Conservation (phyloP, 2,329 filamentous ascomycete genomes). For the Penicillium brasilianum region DNA sequence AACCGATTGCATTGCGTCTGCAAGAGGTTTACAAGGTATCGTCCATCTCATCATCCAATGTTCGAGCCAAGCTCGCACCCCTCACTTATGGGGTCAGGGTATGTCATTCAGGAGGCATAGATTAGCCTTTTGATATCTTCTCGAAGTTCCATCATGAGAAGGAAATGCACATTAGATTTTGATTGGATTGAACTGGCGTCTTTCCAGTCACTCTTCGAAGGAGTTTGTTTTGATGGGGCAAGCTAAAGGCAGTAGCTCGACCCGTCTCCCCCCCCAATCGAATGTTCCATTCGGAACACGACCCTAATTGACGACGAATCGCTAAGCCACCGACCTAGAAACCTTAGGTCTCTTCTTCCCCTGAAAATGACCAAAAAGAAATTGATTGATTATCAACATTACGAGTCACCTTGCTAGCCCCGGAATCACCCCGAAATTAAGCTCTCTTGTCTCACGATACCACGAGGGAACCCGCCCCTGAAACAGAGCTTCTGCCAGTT, state of each 20-base stretch:
- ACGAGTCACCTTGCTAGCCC: not conserved
- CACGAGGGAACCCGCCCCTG: not conserved
- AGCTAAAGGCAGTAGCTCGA: not conserved
- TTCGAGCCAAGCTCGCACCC: not conserved
- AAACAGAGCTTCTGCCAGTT: not conserved
- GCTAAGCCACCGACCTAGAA: not conserved
- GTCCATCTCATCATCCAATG: not conserved
- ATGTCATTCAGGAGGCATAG: not conserved
- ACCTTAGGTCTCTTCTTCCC: not conserved
- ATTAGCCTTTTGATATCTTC: not conserved
- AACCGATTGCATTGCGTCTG: not conserved
- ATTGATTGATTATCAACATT: not conserved
- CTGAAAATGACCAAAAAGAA: not conserved
- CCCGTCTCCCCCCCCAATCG: not conserved
- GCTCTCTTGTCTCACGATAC: not conserved
- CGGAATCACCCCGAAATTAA: slow-evolving; percentile 1
- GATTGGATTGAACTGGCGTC: not conserved
- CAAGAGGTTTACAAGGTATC: not conserved
- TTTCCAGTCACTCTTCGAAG: not conserved
- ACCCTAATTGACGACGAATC: not conserved
- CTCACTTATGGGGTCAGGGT: not conserved
- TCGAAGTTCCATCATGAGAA: not conserved
- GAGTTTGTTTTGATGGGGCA: not conserved
- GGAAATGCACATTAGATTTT: not conserved
- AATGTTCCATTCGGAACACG: slow-evolving; percentile 6